Evolutionary conservation across 2,329 filamentous ascomycete species (phyloP).

Genomic region (Geosmithia morbida): DNA sequence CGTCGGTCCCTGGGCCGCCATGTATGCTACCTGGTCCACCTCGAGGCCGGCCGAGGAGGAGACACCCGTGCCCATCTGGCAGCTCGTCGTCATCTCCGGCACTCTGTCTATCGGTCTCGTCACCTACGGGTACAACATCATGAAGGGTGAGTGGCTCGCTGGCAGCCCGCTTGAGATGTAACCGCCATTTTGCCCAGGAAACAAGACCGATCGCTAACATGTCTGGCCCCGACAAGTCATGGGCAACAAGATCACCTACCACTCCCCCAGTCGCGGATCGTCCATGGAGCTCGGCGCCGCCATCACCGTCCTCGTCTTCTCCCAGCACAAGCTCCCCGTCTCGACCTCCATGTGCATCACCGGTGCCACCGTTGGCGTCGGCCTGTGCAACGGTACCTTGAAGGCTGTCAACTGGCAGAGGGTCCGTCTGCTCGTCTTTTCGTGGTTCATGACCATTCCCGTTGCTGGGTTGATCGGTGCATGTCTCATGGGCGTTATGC

Average conservation of each 20-base stretch:
- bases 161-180: background rate
- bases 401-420: constrained; percentile 67
- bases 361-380: constrained; percentile 64
- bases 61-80: constrained; percentile 58
- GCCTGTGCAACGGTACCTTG: constrained; percentile 58
- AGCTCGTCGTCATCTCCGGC: constrained; percentile 53
- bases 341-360: constrained; percentile 73
- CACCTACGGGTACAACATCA: constrained; percentile 74
- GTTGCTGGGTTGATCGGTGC: constrained; percentile 26
- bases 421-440: constrained; percentile 50
- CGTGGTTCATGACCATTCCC: constrained; percentile 37
- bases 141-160: constrained; percentile 47
- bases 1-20: constrained; percentile 19
- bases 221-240: constrained; percentile 35
- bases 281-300: constrained; percentile 74
- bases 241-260: constrained; percentile 69
- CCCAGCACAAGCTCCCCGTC: constrained; percentile 60
- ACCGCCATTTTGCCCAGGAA: background rate
- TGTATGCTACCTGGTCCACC: constrained; percentile 16
- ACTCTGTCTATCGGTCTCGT: constrained; percentile 53
- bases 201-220: constrained; percentile 9
- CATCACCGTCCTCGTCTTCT: constrained; percentile 63
- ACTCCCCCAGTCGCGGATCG: constrained; percentile 39
- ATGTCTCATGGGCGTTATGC: constrained; percentile 21
- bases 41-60: constrained; percentile 32